Percentiles rank a stretch among this genome's conserved stretches.
phyloP scores from a whole-genome alignment of 2,329 filamentous ascomycete species.

The Coleophoma cylindrospora region DNA sequence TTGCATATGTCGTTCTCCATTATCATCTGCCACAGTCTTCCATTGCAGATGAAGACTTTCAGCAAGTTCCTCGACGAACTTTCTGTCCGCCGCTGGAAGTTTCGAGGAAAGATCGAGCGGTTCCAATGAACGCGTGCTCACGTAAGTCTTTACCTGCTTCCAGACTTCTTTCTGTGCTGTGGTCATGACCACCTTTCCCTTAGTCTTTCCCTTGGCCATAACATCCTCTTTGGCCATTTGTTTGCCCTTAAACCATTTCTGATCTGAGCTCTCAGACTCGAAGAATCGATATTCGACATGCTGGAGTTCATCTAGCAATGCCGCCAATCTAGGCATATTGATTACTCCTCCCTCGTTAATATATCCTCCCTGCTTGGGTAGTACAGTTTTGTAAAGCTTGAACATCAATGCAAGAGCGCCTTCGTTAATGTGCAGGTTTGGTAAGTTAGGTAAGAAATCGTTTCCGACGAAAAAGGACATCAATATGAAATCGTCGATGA shows the following conservation, averaged over 20 bases:
- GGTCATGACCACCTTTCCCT: slow-evolving; percentile 72
- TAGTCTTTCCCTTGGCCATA: slow-evolving; percentile 52
- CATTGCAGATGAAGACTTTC: slow-evolving; percentile 61
- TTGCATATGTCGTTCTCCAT: slow-evolving; percentile 62
- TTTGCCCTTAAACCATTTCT: slow-evolving; percentile 89
- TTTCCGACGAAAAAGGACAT: slow-evolving; percentile 99
- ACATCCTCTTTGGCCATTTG: slow-evolving; percentile 64
- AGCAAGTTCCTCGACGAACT: slow-evolving; percentile 87
- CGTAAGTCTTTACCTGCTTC: slow-evolving; percentile 75
- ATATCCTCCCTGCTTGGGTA: slow-evolving; percentile 86
- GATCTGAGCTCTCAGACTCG: slow-evolving; percentile 82
- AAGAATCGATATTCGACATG: slow-evolving; percentile 92
- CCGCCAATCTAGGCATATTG: slow-evolving; percentile 72
- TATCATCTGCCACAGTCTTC: slow-evolving; percentile 57
- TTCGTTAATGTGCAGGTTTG: slow-evolving; percentile 96
- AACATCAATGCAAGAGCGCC: slow-evolving; percentile 97
- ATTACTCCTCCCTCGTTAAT: slow-evolving; percentile 95
- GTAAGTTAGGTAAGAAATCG: slow-evolving; percentile 96
- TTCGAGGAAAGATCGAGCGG: slow-evolving; percentile 69
- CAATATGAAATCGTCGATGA: slow-evolving; percentile 98
- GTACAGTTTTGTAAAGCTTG: slow-evolving; percentile 84
- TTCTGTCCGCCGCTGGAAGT: slow-evolving; percentile 79
- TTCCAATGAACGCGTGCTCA: slow-evolving; percentile 60
- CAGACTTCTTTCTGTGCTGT: slow-evolving; percentile 78
- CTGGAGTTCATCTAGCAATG: slow-evolving; percentile 77